Conservation (phyloP, 345 rosid species). For the Schrenkiella parvula region DNA sequence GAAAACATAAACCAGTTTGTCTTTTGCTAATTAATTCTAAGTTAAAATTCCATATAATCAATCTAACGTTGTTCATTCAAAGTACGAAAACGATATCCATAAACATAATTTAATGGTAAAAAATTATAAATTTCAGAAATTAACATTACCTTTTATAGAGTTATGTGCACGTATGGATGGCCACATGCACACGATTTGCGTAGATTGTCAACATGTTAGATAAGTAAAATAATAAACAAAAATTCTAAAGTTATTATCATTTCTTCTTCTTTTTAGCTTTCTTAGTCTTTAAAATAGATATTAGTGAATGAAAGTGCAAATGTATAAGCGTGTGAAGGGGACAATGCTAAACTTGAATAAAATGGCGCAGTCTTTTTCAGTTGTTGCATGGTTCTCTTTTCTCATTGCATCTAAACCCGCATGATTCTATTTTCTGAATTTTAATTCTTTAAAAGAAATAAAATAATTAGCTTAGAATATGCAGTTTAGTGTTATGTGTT, state of each 20-base stretch:
- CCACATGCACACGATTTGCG: constrained; percentile 18
- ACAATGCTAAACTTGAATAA: constrained; percentile 22
- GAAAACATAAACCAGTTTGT: background rate
- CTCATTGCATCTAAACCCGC: constrained; percentile 16
- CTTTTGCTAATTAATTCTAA: too few species aligned
- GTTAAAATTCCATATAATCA: background rate
- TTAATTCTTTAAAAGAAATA: background rate
- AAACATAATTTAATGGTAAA: background rate
- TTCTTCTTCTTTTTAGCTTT: background rate
- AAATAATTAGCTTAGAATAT: background rate
- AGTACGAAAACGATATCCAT: background rate
- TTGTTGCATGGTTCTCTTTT: constrained; percentile 9
- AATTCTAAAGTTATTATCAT: background rate
- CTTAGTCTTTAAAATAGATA: constrained; percentile 7
- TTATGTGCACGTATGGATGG: constrained; percentile 9
- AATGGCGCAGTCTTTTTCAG: constrained; percentile 27
- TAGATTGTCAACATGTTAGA: constrained; percentile 18
- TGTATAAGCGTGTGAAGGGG: constrained; percentile 26
- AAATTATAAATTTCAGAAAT: background rate
- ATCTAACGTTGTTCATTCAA: background rate
- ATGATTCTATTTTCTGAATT: background rate
- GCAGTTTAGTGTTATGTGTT: background rate
- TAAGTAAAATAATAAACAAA: background rate
- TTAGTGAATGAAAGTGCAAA: constrained; percentile 12
- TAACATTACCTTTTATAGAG: background rate